phyloP scores from a whole-genome alignment of 768 basidiomycete species.

The Tylopilus balloui region DNA sequence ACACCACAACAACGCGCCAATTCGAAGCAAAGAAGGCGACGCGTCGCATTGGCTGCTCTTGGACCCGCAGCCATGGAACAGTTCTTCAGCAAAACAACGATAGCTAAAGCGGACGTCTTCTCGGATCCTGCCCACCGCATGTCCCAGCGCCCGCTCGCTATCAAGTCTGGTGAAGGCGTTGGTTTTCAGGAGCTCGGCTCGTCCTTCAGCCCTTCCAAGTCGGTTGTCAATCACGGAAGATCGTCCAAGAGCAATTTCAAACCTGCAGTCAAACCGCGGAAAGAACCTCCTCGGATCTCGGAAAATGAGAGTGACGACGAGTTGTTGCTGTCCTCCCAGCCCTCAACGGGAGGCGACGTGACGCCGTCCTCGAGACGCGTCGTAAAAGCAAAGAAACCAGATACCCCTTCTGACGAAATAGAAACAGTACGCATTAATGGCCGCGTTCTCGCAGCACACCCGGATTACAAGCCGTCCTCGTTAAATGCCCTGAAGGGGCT shows the following conservation, averaged over 20 bases:
- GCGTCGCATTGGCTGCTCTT: not conserved
- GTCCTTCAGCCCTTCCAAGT: conserved; percentile 14
- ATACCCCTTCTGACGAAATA: not conserved
- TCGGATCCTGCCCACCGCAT: conserved; percentile 22
- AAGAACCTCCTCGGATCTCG: not conserved
- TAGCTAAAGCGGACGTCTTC: not conserved
- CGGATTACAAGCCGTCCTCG: conserved; percentile 20
- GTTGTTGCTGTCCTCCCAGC: conserved; percentile 25
- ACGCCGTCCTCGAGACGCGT: conserved; percentile 10
- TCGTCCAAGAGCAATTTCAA: conserved; percentile 13
- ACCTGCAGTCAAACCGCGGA: not conserved
- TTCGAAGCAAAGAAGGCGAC: not conserved
- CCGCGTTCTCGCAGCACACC: conserved; percentile 18
- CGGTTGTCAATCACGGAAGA: not conserved
- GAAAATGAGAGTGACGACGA: conserved; percentile 29
- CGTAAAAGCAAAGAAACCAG: conserved; percentile 4
- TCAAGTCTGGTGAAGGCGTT: conserved; percentile 26
- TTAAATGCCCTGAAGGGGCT: not conserved
- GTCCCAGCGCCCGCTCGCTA: conserved; percentile 18
- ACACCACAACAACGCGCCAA: conserved; percentile 28
- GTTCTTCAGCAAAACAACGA: not conserved
- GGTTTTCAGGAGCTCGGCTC: conserved; percentile 26
- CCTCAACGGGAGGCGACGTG: conserved; percentile 12
- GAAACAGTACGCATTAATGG: conserved; percentile 17
- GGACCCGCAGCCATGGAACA: conserved; percentile 21